These are phyloP conservation scores for Aureobasidium sp. DNA, from an alignment of 2,329 filamentous ascomycete genomes.

Conservation along the genomic window DNA sequence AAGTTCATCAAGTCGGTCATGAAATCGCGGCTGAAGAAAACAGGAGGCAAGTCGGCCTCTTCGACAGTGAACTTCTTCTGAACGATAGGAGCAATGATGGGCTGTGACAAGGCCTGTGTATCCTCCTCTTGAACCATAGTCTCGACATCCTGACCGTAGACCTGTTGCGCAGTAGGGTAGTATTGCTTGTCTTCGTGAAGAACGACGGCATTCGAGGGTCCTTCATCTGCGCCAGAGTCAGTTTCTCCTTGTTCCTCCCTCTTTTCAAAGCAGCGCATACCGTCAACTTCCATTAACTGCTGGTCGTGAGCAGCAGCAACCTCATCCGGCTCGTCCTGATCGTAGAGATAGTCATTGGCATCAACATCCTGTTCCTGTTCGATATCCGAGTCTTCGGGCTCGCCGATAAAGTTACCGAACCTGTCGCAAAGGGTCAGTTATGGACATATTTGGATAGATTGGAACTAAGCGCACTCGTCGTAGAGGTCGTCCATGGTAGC, in stretches of 20 bases:
- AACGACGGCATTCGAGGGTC: slow-evolving; percentile 92
- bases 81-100: slow-evolving; percentile 87
- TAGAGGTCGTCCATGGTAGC: slow-evolving; percentile 85
- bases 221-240: slow-evolving; percentile 52
- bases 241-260: neutral
- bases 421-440: slow-evolving; percentile 38
- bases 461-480: slow-evolving; percentile 61
- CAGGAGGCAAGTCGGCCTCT: slow-evolving; percentile 81
- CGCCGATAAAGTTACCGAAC: slow-evolving; percentile 98
- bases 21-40: slow-evolving; percentile 81
- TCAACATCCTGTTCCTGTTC: slow-evolving; percentile 68
- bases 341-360: slow-evolving; percentile 71
- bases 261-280: slow-evolving; percentile 38
- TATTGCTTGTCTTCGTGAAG: slow-evolving; percentile 99
- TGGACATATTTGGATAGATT: slow-evolving; percentile 13
- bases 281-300: slow-evolving; percentile 90
- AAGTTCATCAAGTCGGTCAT: slow-evolving; percentile 96
- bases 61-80: slow-evolving; percentile 95
- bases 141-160: slow-evolving; percentile 91
- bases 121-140: slow-evolving; percentile 96
- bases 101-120: slow-evolving; percentile 82
- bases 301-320: slow-evolving; percentile 53
- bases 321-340: slow-evolving; percentile 61
- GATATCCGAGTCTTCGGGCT: slow-evolving; percentile 80
- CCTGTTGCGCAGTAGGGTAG: slow-evolving; percentile 94